phyloP scores from a whole-genome alignment of 768 basidiomycete genomes.

The Boletus speciosus region DNA sequence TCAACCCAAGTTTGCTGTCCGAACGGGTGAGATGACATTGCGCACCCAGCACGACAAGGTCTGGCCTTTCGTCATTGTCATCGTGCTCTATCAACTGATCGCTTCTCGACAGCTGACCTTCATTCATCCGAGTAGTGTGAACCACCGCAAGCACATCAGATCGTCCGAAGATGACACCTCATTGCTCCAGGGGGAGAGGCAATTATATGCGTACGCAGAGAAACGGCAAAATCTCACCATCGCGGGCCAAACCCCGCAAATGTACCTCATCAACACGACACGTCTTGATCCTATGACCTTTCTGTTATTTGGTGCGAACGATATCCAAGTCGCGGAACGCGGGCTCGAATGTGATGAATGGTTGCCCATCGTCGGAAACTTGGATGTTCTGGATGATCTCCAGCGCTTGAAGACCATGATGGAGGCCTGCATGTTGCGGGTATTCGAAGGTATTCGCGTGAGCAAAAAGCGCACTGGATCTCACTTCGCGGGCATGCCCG shows the following conservation, averaged over 20 bases:
- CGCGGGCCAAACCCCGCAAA: slow-evolving; percentile 49
- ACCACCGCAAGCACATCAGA: slow-evolving; percentile 54
- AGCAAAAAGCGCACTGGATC: slow-evolving; percentile 31
- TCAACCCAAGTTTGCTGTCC: slow-evolving; percentile 88
- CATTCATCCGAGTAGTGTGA: slow-evolving; percentile 87
- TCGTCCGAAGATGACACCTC: slow-evolving; percentile 18
- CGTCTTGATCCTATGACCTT: slow-evolving; percentile 86
- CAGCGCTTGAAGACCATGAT: slow-evolving; percentile 74
- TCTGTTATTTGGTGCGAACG: slow-evolving; percentile 86
- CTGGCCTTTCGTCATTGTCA: slow-evolving; percentile 12
- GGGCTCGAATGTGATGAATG: slow-evolving; percentile 88
- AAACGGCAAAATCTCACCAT: slow-evolving; percentile 74
- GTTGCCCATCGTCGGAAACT: slow-evolving; percentile 77
- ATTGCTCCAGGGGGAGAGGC: slow-evolving; percentile 48
- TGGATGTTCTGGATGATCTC: slow-evolving; percentile 77
- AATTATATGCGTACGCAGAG: slow-evolving; percentile 78
- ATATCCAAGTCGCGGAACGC: slow-evolving; percentile 61
- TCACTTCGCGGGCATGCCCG: slow-evolving; percentile 33
- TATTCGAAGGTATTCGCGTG: slow-evolving; percentile 78
- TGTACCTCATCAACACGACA: slow-evolving; percentile 75
- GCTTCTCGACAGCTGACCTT: slow-evolving; percentile 51
- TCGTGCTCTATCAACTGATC: slow-evolving; percentile 12
- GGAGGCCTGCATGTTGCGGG: slow-evolving; percentile 82
- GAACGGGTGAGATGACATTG: slow-evolving; percentile 61
- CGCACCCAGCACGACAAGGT: slow-evolving; percentile 87